Evolutionary conservation across 2,329 filamentous ascomycete species (phyloP), one percentile per base, ranked within the genome.

Genomic region (Dothideomycetes sp.): DNA sequence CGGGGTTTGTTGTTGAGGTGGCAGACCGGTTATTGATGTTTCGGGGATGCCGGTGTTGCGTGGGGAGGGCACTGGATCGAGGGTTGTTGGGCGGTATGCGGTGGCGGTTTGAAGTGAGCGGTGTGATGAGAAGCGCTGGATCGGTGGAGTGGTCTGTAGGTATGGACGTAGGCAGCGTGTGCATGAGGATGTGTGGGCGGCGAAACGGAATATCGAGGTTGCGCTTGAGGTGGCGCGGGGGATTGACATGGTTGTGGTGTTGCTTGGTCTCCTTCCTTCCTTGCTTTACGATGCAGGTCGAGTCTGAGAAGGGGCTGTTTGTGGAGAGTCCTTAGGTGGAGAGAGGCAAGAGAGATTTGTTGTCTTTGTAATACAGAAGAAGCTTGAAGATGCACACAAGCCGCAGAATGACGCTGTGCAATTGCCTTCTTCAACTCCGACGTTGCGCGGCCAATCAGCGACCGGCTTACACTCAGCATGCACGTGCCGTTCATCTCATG

Each of bases 21-120:
- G 37, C 13, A 32, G 29, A 4, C 69, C 68, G 8, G 74, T 68
- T 51, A 81, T 78, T 20, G 78, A 79, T 9, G 73, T 75, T 41
- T 80, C 74, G 36, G 73, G 70, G 20, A 72, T 61, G n/a, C 70
- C 69, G 23, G 66, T 59, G 57, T 74, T 80, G 49, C 74, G 70
- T 31, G 74, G 74, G 30, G 68, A 67, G 10, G 74, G 73, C 49
- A 74, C 71, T 33, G 70, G 65, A 12, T 71, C 65, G n/a, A 82
- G 59, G 2, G 68, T 67, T 45, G 76, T 71, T 15, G 78, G 76
- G 43, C 73, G 74, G 52, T 80, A 78, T 33, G 75, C 74, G 13
- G 76, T 79, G 22, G 74, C 75, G 10, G 78, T 82, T 57, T 80
- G 77, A 56, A 83, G 70, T 47, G 74, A 72, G 36, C 76, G 66